Evolutionary conservation across 2,329 filamentous ascomycete genomes (phyloP).

Genomic region (Nothomitra cinnamomea): DNA sequence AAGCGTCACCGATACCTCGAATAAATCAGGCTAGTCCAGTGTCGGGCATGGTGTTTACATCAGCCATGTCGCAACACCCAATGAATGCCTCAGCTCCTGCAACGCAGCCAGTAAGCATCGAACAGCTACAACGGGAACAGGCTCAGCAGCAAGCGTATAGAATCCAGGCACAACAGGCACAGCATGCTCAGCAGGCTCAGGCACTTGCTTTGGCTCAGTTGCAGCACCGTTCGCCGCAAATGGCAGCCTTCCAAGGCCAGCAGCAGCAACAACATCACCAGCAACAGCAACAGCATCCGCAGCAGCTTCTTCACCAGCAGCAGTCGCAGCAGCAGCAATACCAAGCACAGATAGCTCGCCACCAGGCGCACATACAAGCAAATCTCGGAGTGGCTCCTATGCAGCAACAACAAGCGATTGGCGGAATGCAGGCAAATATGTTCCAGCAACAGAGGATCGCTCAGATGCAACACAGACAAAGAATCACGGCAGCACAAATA

Average conservation of each 20-base stretch:
- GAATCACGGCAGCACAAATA: conserved; percentile 2
- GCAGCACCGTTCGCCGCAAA: conserved; percentile 19
- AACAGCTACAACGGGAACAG: background rate
- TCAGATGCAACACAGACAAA: conserved; percentile 2
- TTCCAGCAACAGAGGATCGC: background rate
- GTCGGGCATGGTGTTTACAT: conserved; percentile 39
- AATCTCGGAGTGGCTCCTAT: background rate
- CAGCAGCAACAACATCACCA: conserved; percentile 18
- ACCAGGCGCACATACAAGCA: conserved; percentile 21
- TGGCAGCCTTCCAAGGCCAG: conserved; percentile 23
- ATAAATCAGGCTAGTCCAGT: conserved; percentile 47
- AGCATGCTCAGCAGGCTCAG: conserved; percentile 19
- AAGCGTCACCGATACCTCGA: conserved; percentile 37
- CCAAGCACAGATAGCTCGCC: conserved; percentile 6
- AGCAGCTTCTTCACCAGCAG: conserved; percentile 19
- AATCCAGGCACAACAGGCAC: conserved; percentile 24
- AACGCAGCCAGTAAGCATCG: background rate
- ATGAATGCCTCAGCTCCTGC: conserved; percentile 30
- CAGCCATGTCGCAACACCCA: conserved; percentile 35
- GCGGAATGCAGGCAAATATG: background rate
- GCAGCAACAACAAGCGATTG: background rate
- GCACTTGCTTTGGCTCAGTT: conserved; percentile 12
- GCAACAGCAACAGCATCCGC: conserved; percentile 28
- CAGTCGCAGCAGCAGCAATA: conserved; percentile 18
- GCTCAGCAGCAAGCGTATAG: conserved; percentile 18